Base-by-base conservation (phyloP, 495 filamentous ascomycete species). In the Tricharina praecox region DNA sequence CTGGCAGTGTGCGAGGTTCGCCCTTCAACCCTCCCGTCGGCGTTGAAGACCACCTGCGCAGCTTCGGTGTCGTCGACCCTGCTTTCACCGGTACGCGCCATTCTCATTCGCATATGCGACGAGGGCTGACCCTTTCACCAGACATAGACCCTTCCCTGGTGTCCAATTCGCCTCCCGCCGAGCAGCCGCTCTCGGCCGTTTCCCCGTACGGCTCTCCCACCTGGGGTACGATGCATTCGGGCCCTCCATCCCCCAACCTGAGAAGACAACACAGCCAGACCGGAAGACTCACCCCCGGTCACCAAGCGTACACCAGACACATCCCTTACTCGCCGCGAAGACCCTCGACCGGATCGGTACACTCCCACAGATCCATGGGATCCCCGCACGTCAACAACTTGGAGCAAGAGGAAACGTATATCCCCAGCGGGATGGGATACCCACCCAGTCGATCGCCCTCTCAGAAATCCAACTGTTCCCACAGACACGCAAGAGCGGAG, bases 81-180 rank as follows among this genome's bases (percentile, higher is more conserved):
- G 25, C 23, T 16, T 58, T 58, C 45, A 13, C 45, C 36, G 55
- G 55, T 58, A 50, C 40, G 54, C 45, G 28, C 21, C 36, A 35
- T 47, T 37, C 46, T 19, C 33, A 20, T 20, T 21, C 7, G 20
- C 35, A 24, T 33, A 23, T 4, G 13, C 44, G 9, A 34, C 23
- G 43, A 30, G 26, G 28, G 42, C 33, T 53, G 23, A 24, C 44
- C 38, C 41, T 32, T n/a, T 43, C 23, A 57, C 53, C 47, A 15
- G 49, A 48, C 20, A 53, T 59, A 43, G 52, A 59, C 23, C 56
- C 56, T 25, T 59, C 56, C 15, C 49, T 59, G 28, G 53, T 59
- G 28, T 58, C 47, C 24, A 59, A 52, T 16, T 55, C 56, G 36
- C 49, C 55, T 0, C 54, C 55, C 10, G 32, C 48, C 48, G 20